phyloP scores from a whole-genome alignment of 192 early-diverging fungal species.

The Coemansia sp. region DNA sequence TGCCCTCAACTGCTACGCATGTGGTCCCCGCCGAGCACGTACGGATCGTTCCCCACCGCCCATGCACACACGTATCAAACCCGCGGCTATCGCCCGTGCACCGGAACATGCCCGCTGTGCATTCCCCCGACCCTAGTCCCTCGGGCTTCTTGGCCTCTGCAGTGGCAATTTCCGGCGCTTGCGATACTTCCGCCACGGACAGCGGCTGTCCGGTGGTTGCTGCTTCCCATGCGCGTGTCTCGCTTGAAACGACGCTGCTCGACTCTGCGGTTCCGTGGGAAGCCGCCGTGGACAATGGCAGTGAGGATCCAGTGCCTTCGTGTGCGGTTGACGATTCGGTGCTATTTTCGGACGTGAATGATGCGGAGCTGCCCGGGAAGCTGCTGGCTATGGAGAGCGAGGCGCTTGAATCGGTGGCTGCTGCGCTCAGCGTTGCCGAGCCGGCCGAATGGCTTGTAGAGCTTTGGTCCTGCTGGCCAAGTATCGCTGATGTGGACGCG shows the following conservation, averaged over 20 bases:
- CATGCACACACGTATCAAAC: slow-evolving; percentile 43
- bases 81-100: slow-evolving; percentile 4
- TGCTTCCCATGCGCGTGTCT: background rate
- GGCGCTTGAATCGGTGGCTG: background rate
- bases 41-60: slow-evolving; percentile 35
- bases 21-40: slow-evolving; percentile 21
- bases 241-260: no score
- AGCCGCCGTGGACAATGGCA: no score
- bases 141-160: no score
- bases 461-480: background rate
- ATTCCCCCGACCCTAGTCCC: background rate
- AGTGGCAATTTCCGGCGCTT: background rate
- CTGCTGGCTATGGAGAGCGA: no score
- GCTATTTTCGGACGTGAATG: no score
- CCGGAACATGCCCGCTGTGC: slow-evolving; percentile 13
- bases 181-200: background rate
- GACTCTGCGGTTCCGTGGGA: no score
- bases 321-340: background rate
- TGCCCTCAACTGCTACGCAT: slow-evolving; percentile 8
- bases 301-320: background rate
- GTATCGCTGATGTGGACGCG: background rate
- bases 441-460: background rate
- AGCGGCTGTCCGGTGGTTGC: background rate
- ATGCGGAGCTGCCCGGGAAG: no score
- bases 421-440: background rate